Conservation (phyloP, 257 asterid genomes). For the Salvia hispanica region DNA sequence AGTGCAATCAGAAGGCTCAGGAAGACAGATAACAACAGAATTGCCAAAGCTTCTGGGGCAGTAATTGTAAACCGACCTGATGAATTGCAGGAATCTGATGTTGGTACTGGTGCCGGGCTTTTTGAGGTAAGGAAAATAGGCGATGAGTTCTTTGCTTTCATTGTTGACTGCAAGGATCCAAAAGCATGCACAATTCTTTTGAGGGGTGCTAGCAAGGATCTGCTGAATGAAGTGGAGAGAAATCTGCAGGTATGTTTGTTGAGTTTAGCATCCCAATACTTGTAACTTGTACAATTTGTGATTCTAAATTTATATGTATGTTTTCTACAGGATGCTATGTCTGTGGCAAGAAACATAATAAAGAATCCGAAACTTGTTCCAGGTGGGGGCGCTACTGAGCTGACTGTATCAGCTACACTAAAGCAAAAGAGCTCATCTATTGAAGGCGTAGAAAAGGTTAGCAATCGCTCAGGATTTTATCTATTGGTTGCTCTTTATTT, state of each 20-base stretch:
- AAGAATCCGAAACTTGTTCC: conserved; percentile 96
- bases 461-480: neutral
- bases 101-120: conserved; percentile 92
- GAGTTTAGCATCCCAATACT: conserved; percentile 1
- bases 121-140: conserved; percentile 96
- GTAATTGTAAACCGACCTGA: conserved; percentile 93
- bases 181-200: conserved; percentile 92
- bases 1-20: conserved; percentile 94
- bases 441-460: conserved; percentile 94
- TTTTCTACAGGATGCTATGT: conserved; percentile 83
- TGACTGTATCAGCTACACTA: conserved; percentile 86
- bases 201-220: conserved; percentile 98
- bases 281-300: neutral
- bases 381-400: conserved; percentile 98
- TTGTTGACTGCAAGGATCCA: conserved; percentile 87
- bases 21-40: conserved; percentile 89
- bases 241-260: conserved; percentile 74
- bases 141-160: conserved; percentile 83
- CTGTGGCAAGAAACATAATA: conserved; percentile 91
- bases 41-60: conserved; percentile 97
- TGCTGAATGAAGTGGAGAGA: conserved; percentile 95
- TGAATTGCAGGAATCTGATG: conserved; percentile 95
- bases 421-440: conserved; percentile 88
- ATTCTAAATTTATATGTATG: conserved; percentile 21
- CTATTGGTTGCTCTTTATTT: neutral